A percentile compares a stretch with the other conserved stretches of the same genome.
Conservation (phyloP, 2,329 filamentous ascomycete species). For the Cladosporium velox region DNA sequence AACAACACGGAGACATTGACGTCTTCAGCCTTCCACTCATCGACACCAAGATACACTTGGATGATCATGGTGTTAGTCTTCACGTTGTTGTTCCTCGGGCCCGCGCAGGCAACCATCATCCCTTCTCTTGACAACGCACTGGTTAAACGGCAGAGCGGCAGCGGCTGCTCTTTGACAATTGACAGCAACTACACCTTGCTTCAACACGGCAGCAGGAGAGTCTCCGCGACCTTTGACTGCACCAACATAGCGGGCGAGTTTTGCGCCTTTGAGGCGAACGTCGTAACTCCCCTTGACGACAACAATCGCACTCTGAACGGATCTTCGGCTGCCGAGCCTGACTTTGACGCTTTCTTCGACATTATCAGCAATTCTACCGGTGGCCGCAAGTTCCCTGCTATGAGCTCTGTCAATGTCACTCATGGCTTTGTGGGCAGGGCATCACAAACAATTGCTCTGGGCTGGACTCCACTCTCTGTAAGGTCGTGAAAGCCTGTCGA, state of each 20-base stretch:
- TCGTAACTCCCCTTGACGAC: constrained; percentile 15
- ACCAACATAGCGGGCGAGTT: neutral
- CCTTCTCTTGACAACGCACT: constrained; percentile 20
- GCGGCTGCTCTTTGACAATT: constrained; percentile 16
- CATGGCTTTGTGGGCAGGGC: neutral
- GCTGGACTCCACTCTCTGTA: neutral
- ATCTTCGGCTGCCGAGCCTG: constrained; percentile 22
- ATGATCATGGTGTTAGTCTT: neutral
- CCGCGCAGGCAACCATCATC: constrained; percentile 13
- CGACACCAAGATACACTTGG: neutral
- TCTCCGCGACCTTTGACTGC: neutral
- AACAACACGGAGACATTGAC: neutral
- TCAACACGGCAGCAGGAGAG: neutral
- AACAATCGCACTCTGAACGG: constrained; percentile 25
- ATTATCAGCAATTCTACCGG: constrained; percentile 15
- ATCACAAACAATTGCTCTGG: neutral
- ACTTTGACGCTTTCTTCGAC: constrained; percentile 24
- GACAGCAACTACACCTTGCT: constrained; percentile 18
- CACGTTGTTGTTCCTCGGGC: neutral
- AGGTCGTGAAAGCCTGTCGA: neutral
- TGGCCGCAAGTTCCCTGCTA: constrained; percentile 22
- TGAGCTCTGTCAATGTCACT: constrained; percentile 19
- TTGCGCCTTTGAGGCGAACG: neutral
- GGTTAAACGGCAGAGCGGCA: constrained; percentile 14
- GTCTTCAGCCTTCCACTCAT: neutral